These are phyloP conservation scores for Talaromyces rugulosus DNA, from an alignment of 2,329 filamentous ascomycete species.

Conservation along the genomic window DNA sequence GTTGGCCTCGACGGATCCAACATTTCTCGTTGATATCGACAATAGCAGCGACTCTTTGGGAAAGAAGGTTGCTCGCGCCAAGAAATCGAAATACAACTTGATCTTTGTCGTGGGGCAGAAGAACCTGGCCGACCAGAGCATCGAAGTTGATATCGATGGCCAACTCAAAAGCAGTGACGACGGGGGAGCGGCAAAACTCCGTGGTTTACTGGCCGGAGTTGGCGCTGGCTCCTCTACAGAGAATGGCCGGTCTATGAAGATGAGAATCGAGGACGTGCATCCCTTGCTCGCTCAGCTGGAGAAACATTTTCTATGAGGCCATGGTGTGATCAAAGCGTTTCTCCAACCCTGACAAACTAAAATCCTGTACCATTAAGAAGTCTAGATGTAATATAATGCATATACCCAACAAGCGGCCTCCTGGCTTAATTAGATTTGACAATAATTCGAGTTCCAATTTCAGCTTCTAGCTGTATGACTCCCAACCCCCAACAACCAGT, in stretches of 20 bases:
- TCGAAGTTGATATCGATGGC: conserved; percentile 43
- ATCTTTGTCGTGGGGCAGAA: conserved; percentile 68
- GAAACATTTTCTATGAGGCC: conserved; percentile 30
- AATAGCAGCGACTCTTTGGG: conserved; percentile 57
- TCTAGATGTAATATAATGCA: not conserved
- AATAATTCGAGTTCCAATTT: not conserved
- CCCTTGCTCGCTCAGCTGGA: conserved; percentile 33
- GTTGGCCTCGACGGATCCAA: conserved; percentile 51
- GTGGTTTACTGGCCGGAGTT: conserved; percentile 23
- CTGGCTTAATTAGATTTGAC: not conserved
- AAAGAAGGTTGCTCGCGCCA: conserved; percentile 71
- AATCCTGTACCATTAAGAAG: not conserved
- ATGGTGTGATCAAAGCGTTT: not conserved
- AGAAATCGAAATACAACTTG: conserved; percentile 65
- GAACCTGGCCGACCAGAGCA: conserved; percentile 56
- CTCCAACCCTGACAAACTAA: not conserved
- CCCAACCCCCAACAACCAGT: not conserved
- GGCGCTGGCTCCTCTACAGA: conserved; percentile 23
- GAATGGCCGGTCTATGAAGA: conserved; percentile 32
- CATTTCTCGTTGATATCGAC: conserved; percentile 68
- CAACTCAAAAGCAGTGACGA: conserved; percentile 41
- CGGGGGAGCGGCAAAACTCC: conserved; percentile 22
- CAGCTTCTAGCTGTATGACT: not conserved
- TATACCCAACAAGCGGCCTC: not conserved
- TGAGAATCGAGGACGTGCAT: conserved; percentile 35